Conservation (phyloP, 2,329 filamentous ascomycete genomes). For the Coniochaeta hoffmannii region DNA sequence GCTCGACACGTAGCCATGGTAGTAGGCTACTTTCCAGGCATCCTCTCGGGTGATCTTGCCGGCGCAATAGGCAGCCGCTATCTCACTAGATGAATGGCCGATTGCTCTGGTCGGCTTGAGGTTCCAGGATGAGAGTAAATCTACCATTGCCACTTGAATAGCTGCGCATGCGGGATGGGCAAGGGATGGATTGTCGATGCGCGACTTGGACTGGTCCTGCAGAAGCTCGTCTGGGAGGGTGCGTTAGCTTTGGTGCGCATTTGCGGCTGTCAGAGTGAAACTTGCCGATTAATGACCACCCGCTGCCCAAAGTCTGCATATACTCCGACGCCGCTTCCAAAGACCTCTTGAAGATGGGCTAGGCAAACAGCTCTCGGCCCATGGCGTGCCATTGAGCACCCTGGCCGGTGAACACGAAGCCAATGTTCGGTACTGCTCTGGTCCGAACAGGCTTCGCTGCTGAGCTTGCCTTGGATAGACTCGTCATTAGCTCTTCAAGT, state of each 20-base stretch:
- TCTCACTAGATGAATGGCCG: conserved; percentile 35
- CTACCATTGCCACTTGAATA: conserved; percentile 30
- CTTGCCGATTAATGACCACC: background rate
- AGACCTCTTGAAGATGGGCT: background rate
- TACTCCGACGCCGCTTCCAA: background rate
- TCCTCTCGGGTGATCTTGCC: conserved; percentile 24
- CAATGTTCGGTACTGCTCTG: background rate
- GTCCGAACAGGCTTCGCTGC: background rate
- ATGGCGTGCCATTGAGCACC: conserved; percentile 14
- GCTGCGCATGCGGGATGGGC: conserved; percentile 22
- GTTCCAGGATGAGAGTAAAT: conserved; percentile 22
- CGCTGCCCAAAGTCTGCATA: conserved; percentile 1
- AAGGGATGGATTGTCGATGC: conserved; percentile 8
- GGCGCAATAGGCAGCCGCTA: conserved; percentile 33
- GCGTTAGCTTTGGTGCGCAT: background rate
- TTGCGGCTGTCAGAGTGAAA: background rate
- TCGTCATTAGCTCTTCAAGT: conserved; percentile 7
- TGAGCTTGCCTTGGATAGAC: background rate
- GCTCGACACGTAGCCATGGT: conserved; percentile 25
- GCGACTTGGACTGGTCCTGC: conserved; percentile 1
- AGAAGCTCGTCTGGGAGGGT: conserved; percentile 6
- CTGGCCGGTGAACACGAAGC: conserved; percentile 11
- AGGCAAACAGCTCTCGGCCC: conserved; percentile 10
- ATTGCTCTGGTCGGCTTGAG: conserved; percentile 26
- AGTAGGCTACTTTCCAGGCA: conserved; percentile 29